Conservation (phyloP, 352 stramenopile species). For the Nothophytophthora sp. region DNA sequence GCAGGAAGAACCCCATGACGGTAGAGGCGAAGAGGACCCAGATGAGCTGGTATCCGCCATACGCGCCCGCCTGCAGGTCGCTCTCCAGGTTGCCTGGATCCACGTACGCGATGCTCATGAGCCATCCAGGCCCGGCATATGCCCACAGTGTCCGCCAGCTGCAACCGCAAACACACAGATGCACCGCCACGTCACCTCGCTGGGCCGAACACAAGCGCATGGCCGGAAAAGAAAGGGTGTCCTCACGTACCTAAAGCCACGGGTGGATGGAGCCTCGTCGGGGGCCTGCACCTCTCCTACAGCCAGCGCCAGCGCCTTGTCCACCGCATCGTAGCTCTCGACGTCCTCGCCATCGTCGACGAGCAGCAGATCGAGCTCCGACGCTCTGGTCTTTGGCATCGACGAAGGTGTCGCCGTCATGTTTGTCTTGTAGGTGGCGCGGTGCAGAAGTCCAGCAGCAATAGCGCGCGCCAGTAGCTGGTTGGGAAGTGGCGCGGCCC, state of each 20-base stretch:
- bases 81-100: conserved; percentile 96
- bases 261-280: conserved; percentile 38
- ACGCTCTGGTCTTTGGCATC: conserved; percentile 22
- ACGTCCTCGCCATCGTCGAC: conserved; percentile 23
- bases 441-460: too few species aligned
- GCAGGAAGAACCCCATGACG: conserved; percentile 92
- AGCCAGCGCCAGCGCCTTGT: conserved; percentile 53
- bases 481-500: too few species aligned
- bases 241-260: conserved; percentile 23
- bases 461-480: too few species aligned
- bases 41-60: conserved; percentile 89
- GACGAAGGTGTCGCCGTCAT: background rate
- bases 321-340: conserved; percentile 41
- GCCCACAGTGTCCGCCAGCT: conserved; percentile 81
- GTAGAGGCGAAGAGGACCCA: conserved; percentile 92
- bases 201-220: background rate
- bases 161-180: background rate
- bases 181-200: background rate
- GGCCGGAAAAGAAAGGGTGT: too few species aligned
- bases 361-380: conserved; percentile 35
- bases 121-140: conserved; percentile 83
- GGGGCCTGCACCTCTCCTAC: conserved; percentile 54
- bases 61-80: conserved; percentile 93
- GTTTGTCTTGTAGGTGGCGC: background rate
- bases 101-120: conserved; percentile 96